Percentiles rank a stretch among this genome's conserved stretches.
Conservation (phyloP, 176 grass and related monocot species). For the Aegilops bicornis region DNA sequence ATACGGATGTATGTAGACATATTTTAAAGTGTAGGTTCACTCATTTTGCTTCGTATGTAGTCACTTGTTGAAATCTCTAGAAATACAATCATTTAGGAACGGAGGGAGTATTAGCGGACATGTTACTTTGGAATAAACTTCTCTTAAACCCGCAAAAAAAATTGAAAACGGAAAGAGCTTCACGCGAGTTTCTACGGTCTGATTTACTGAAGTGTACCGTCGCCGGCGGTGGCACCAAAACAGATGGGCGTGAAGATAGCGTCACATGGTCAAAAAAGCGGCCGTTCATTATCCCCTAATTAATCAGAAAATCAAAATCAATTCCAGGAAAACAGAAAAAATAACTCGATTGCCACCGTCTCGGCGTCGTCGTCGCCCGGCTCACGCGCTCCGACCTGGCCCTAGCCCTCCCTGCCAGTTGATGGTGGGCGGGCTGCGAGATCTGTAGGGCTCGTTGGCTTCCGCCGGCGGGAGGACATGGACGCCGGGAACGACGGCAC, state of each 20-base stretch:
- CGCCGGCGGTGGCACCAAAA: neutral
- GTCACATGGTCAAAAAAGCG: constrained; percentile 13
- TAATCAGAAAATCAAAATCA: constrained; percentile 9
- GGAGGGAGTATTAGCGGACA: too few species aligned
- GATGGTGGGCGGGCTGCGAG: constrained; percentile 55
- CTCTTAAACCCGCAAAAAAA: too few species aligned
- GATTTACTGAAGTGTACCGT: neutral
- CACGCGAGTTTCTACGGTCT: neutral
- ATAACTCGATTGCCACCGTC: neutral
- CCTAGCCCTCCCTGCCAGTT: constrained; percentile 33
- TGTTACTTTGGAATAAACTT: too few species aligned
- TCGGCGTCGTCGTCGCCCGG: constrained; percentile 1
- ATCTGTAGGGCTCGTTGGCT: constrained; percentile 38
- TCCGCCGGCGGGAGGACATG: constrained; percentile 34
- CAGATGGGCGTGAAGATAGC: constrained; percentile 26
- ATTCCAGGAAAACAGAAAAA: neutral
- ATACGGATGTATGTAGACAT: too few species aligned
- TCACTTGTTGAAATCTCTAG: too few species aligned
- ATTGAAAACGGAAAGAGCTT: too few species aligned
- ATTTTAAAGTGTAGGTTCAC: too few species aligned
- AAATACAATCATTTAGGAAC: too few species aligned
- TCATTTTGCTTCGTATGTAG: too few species aligned
- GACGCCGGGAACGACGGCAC: constrained; percentile 21
- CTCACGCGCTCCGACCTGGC: constrained; percentile 30
- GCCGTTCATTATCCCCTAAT: neutral